Evolutionary conservation across 768 basidiomycete species (phyloP).

Genomic region (Tricholoma bakamatsutake): DNA sequence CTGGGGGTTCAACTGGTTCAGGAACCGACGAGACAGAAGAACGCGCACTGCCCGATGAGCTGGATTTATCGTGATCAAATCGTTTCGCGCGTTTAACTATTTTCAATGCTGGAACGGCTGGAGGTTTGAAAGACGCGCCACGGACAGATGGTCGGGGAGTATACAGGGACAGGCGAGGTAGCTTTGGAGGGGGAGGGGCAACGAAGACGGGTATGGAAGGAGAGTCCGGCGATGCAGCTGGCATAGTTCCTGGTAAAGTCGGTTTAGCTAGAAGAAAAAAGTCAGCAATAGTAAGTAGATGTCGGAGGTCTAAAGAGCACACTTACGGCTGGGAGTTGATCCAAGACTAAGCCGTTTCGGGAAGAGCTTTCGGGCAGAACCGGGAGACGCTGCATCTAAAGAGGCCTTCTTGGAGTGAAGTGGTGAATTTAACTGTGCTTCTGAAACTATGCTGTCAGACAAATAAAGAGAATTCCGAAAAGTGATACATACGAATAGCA

Average conservation of each 20-base stretch:
- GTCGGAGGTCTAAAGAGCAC: neutral
- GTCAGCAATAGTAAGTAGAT: neutral
- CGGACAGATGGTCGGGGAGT: slow-evolving; percentile 9
- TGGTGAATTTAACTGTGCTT: neutral
- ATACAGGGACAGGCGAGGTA: neutral
- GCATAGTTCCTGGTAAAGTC: neutral
- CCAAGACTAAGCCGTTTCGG: slow-evolving; percentile 2
- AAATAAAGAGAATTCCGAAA: neutral
- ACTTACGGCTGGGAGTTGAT: neutral
- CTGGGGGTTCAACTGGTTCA: neutral
- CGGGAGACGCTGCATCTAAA: neutral
- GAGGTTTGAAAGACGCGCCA: slow-evolving; percentile 17
- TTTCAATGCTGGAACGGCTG: slow-evolving; percentile 37
- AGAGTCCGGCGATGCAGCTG: neutral
- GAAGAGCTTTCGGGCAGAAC: neutral
- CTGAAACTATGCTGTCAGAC: neutral
- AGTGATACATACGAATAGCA: neutral
- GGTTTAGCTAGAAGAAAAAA: neutral
- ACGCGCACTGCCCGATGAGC: slow-evolving; percentile 10
- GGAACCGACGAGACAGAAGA: slow-evolving; percentile 6
- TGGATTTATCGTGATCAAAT: slow-evolving; percentile 13
- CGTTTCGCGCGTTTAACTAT: slow-evolving; percentile 39
- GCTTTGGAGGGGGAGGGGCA: slow-evolving; percentile 9
- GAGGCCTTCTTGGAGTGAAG: neutral
- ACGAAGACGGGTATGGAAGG: slow-evolving; percentile 8